Conservation (phyloP, 164 flowering plant species). For the Platanus orientalis region DNA sequence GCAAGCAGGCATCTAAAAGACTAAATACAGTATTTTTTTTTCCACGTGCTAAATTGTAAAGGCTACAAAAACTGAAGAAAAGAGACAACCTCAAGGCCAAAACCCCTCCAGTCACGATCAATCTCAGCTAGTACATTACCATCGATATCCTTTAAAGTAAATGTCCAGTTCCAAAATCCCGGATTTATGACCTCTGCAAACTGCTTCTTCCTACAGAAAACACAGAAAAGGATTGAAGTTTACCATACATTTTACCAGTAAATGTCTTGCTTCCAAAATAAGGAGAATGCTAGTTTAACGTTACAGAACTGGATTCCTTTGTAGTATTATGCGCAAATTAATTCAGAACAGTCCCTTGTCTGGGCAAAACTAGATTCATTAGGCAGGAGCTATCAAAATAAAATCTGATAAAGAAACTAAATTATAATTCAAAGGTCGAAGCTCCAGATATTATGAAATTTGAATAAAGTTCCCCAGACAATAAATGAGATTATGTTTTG, state of each 20-base stretch:
- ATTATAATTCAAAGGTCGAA: too few relatives aligned
- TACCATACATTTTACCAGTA: too few relatives aligned
- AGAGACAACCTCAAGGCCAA: conserved; percentile 84
- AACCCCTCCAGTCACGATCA: conserved; percentile 97
- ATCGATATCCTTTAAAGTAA: conserved; percentile 81
- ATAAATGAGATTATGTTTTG: too few relatives aligned
- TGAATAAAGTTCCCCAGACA: too few relatives aligned
- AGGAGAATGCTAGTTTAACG: background rate
- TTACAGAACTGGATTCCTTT: too few relatives aligned
- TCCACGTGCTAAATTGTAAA: background rate
- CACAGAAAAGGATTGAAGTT: background rate
- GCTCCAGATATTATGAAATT: too few relatives aligned
- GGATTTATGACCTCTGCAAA: conserved; percentile 97
- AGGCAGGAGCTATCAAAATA: too few relatives aligned
- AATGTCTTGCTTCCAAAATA: background rate
- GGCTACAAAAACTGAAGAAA: conserved; percentile 5
- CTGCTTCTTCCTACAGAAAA: conserved; percentile 59
- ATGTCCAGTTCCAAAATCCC: conserved; percentile 97
- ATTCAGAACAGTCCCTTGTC: too few relatives aligned
- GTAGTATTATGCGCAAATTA: too few relatives aligned
- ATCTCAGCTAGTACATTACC: conserved; percentile 83
- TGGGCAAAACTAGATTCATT: too few relatives aligned
- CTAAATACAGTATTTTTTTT: background rate
- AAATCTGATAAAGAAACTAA: too few relatives aligned
- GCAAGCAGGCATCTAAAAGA: too few relatives aligned